Evolutionary conservation across 148 eudicot species (phyloP), one percentile per base, ranked within the genome.

Genomic region (Polygonum aviculare): DNA sequence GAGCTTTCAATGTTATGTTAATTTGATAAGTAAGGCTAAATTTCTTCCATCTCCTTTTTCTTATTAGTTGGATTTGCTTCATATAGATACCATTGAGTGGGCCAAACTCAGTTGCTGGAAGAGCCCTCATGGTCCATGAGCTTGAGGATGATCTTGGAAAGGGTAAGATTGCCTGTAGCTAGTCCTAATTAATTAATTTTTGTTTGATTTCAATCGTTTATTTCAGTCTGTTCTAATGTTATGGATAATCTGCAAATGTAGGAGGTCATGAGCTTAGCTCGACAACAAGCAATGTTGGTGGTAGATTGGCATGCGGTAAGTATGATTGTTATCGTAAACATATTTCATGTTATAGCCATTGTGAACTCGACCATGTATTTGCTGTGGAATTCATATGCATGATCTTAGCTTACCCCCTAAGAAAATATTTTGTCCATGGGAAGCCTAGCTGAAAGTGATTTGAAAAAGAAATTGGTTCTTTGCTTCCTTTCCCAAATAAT

Each of bases 231-330:
- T 41, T 59, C 49, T 15, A 72, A 59, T 77, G 31, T 41, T 45
- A 39, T 8, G 60, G 19, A 22, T n/a, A 69, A 72, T 77, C 77
- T 81, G 74, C 67, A 45, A 76, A 16, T 85, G 52, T 86, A 94
- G 98, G 98, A 69, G 97, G 98, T 76, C 98, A 91, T 76, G 98
- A 94, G 73, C 97, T 94, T 69, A 94, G 98, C 82, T 91, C 87
- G 65, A 78, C 85, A 72, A 94, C 97, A 44, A 97, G 98, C 75
- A 94, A 94, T 87, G 98, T 97, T 73, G 98, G 98, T 74, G 98
- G 98, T 70, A 82, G 98, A 76, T 76, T 94, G 84, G 98, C 98
- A 72, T 94, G 98, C 79, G 98, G 98, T 94, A 88, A 80, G 94
- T 40, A 18, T 39, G 50, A 63, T 7, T 63, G 18, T 57, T n/a